Base-by-base conservation (phyloP, 2,329 filamentous ascomycete genomes). In the Tothia fuscella region DNA sequence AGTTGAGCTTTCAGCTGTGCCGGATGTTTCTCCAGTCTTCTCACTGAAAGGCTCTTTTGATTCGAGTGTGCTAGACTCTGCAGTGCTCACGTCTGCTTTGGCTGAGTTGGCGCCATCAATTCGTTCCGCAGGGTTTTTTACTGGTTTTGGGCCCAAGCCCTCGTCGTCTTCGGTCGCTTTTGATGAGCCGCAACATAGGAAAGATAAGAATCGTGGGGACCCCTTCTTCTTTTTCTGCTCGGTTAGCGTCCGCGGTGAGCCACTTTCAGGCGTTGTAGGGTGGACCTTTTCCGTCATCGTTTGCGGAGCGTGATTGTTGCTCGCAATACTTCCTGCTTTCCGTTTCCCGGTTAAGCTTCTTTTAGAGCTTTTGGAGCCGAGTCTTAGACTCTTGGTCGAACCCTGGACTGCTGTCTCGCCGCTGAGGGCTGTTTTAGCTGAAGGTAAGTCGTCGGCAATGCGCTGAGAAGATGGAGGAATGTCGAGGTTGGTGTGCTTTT, bases 101-200 rank as follows among this genome's bases (percentile, higher is more conserved):
- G 59, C 58, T 37, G 62, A 19, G 17, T 25, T 20, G 16, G 43
- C 16, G 16, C 21, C 37, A 46, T 50, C 71, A 66, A 51, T 68
- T 74, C 45, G 70, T 68, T 6, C 72, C 74, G 25, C 67, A 61
- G 32, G 36, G 22, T 24, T 10, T 29, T 45, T 42, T 13, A 36
- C 32, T 22, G 72, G 72, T 38, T 73, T 62, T 64, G 20, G 71
- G 71, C 31, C 77, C 62, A 54, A 67, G 29, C 43, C 74, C 17
- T 74, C 65, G 45, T 72, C 69, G 40, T 69, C 69, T 43, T 64
- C 67, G 35, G 74, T 69, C 37, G 74, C 60, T 5, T 45, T 48
- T 10, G 41, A 17, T 10, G 41, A 17, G 7, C 38, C 44, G 38
- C 43, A 47, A 25, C 32, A 42, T 17, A 42, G 38, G 24, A 47